Base-by-base conservation (phyloP, 768 basidiomycete genomes). In the Amanita subjunquillea region DNA sequence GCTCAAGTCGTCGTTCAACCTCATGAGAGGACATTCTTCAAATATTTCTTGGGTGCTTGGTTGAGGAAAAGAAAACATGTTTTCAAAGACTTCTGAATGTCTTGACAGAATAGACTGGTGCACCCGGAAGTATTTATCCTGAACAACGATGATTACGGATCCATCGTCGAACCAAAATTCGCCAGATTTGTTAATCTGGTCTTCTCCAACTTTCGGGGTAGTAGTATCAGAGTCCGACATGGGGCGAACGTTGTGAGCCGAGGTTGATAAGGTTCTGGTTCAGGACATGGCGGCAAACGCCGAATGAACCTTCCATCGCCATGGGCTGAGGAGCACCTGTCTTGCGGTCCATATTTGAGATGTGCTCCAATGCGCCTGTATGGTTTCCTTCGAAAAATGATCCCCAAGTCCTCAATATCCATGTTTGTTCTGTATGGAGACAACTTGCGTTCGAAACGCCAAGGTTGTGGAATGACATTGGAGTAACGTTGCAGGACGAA, bases 161-260 rank as follows among this genome's bases (percentile, higher is more conserved):
- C 71, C 70, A 63, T 72, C 71, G 13, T 60, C 40, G 54, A 68
- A 69, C 62, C 71, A 72, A 55, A 68, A 71, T 10, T 68, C 69
- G 34, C 29, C 1, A 41, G 53, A 42, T 54, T 48, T 47, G 25
- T 13, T 20, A 3, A 52, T 15, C n/a, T 29, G 30, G 13, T 8
- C 46, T n/a, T 20, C 13, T 15, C 10, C 23, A 17, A 15, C 17
- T 10, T 10, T 5, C 15, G 23, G 6, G 9, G 29, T 1, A 15
- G 29, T 1, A 15, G 9, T 29, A 17, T 45, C 43, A 29, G 23
- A 45, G 7, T 29, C 23, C 12, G 25, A 29, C 43, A 29, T 45
- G 10, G n/a, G 7, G n/a, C 3, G 17, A n/a, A 40, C 7, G 39
- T 20, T 8, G 39, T 39, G 2, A 6, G 10, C 32, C 10, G 5